Evolutionary conservation across 805 yeast genomes (phyloP).

Genomic region (Pichia paraexigua): DNA sequence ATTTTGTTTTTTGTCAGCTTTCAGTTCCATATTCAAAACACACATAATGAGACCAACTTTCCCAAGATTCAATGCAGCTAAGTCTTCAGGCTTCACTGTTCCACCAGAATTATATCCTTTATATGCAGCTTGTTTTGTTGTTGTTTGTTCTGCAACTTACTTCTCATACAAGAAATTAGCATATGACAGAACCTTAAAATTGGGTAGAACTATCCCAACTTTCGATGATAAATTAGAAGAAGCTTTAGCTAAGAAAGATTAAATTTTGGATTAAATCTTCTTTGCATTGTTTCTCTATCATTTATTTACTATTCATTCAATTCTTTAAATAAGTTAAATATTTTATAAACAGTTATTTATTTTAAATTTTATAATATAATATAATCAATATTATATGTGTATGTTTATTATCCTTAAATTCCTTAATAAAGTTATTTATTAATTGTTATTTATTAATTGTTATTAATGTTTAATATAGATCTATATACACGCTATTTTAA

Average conservation of each 20-base stretch:
- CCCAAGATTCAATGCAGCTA: conserved; percentile 25
- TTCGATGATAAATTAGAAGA: conserved; percentile 31
- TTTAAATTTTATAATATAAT: background rate
- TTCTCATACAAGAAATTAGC: conserved; percentile 45
- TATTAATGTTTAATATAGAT: too few species aligned
- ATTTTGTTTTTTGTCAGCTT: too few species aligned
- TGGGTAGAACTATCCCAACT: conserved; percentile 41
- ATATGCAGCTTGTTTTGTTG: conserved; percentile 49
- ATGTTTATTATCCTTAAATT: background rate
- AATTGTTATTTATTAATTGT: too few species aligned
- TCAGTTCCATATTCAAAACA: background rate
- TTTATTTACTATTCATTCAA: background rate
- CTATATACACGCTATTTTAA: background rate
- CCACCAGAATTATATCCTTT: conserved; percentile 56
- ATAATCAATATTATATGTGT: background rate
- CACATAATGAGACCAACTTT: conserved; percentile 42
- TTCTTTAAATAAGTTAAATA: background rate
- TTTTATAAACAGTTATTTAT: background rate
- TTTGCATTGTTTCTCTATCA: background rate
- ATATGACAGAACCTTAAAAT: conserved; percentile 41
- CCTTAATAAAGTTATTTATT: background rate
- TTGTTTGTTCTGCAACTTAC: conserved; percentile 39
- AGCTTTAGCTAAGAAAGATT: conserved; percentile 24
- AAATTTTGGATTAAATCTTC: conserved; percentile 12
- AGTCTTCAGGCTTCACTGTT: conserved; percentile 22